These are phyloP conservation scores for Zygosaccharomyces pseudobailii DNA, from an alignment of 1,139 yeast genomes.

Conservation along the genomic window DNA sequence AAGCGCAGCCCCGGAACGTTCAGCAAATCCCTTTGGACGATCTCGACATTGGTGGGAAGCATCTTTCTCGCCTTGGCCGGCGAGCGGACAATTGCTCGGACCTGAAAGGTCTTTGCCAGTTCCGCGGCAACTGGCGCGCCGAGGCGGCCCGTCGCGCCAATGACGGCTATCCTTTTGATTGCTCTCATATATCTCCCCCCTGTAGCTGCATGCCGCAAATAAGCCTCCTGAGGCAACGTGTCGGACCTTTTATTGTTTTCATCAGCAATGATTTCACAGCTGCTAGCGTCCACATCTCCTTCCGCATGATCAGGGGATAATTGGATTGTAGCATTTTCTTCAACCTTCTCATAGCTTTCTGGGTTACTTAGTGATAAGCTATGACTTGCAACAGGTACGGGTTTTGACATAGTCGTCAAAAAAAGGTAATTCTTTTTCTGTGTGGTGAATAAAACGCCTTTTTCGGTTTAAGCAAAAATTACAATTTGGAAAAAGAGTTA, in stretches of 20 bases:
- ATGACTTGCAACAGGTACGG: conserved; percentile 8
- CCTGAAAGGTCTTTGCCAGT: conserved; percentile 1
- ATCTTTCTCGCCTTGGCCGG: conserved; percentile 3
- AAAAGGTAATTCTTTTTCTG: neutral
- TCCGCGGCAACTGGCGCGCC: conserved; percentile 5
- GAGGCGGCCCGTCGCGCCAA: conserved; percentile 5
- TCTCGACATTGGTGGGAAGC: conserved; percentile 4
- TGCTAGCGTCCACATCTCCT: conserved; percentile 8
- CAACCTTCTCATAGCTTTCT: conserved; percentile 5
- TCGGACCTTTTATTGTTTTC: conserved; percentile 1
- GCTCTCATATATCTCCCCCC: neutral
- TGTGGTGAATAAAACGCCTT: conserved; percentile 1
- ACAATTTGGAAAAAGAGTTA: neutral
- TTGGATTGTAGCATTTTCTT: conserved; percentile 3
- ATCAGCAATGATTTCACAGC: conserved; percentile 9
- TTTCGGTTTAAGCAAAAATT: neutral
- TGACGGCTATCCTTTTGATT: conserved; percentile 1
- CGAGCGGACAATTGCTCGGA: conserved; percentile 3
- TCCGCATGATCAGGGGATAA: conserved; percentile 3
- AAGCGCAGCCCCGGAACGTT: conserved; percentile 1
- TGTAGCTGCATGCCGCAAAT: conserved; percentile 8
- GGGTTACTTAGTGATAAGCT: conserved; percentile 1
- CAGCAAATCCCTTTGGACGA: conserved; percentile 2
- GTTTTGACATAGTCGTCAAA: conserved; percentile 6
- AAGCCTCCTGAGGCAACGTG: conserved; percentile 11